Base-by-base conservation (phyloP, 2,329 filamentous ascomycete genomes). In the Pseudogymnoascus pannorum region DNA sequence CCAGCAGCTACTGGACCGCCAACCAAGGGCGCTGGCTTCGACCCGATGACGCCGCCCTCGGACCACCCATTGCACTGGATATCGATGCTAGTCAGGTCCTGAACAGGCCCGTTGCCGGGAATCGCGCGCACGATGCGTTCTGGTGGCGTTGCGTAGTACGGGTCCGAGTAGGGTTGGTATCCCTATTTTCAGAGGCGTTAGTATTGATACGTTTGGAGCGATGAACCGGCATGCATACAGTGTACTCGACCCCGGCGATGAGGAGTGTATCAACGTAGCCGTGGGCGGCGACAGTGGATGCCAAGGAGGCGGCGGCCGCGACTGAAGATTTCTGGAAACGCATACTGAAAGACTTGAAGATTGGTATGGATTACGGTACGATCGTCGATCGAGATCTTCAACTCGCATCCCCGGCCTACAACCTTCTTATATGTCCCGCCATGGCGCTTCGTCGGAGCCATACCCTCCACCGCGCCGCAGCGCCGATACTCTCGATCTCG, bases 91-190 rank as follows among this genome's bases (percentile, higher is more conserved):
- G 76, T 77, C 6, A 85, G 69, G 61, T 85, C 78, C 61, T 79
- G 72, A 20, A 86, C 77, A 0, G 83, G 82, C 3, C 83, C 82
- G 70, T 85, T 85, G 36, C 82, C 82, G 62, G 80, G 76, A 61
- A 86, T 78, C 6, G 75, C 74, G 16, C 83, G 79, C n/a, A 82
- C 82, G 69, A 85, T 79, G n/a, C 81, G 76, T 44, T 79, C 65
- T 14, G 79, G 79, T 54, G 61, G 64, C 11, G 71, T 70, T 61
- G 60, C 70, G 57, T 65, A 72, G 68, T 80, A 80, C 0, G 77
- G 77, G 67, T 80, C 77, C 26, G 68, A 64, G 66, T 78, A 73
- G 9, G 75, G 76, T 62, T 76, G 68, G 60, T 71, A 70, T 68
- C 72, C 70, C 51, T 54, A 24, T 60, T 63, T 64, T 14, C 60